Percentiles rank a stretch among this genome's conserved stretches.
These are phyloP conservation scores for Malus hybrid DNA, from an alignment of 331 rosid species.

Conservation along the genomic window DNA sequence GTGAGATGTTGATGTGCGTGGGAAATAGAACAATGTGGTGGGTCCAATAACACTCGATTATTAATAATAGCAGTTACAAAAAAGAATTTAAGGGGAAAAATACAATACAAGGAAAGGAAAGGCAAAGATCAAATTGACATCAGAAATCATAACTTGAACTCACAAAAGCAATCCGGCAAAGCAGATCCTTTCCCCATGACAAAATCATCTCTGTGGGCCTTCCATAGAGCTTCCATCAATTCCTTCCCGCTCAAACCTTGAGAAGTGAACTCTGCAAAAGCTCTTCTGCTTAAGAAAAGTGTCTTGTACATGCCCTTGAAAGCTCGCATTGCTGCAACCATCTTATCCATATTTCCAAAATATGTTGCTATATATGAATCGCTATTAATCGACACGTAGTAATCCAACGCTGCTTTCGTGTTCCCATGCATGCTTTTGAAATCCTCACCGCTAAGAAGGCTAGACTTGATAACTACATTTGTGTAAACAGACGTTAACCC, in stretches of 20 bases:
- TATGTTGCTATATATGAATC: slow-evolving; percentile 81
- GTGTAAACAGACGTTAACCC: slow-evolving; percentile 54
- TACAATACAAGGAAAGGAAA: background rate
- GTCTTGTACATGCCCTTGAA: slow-evolving; percentile 60
- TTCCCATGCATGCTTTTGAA: slow-evolving; percentile 89
- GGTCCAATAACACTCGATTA: too few species aligned
- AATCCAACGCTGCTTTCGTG: slow-evolving; percentile 94
- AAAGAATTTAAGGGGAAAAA: background rate
- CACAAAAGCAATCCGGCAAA: slow-evolving; percentile 73
- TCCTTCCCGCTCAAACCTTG: slow-evolving; percentile 53
- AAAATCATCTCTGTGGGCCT: slow-evolving; percentile 63
- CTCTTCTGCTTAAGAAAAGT: slow-evolving; percentile 66
- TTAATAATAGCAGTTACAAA: background rate
- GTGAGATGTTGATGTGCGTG: too few species aligned
- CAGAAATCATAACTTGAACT: slow-evolving; percentile 55
- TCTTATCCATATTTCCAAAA: slow-evolving; percentile 97
- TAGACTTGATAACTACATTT: slow-evolving; percentile 61
- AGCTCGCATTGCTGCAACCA: slow-evolving; percentile 93
- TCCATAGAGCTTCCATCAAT: slow-evolving; percentile 54
- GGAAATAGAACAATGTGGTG: too few species aligned
- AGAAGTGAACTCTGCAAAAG: slow-evolving; percentile 60
- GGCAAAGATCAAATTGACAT: background rate
- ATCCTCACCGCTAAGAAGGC: slow-evolving; percentile 72
- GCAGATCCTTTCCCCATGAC: slow-evolving; percentile 77
- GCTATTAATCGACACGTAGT: slow-evolving; percentile 71